Percentiles rank a stretch among this genome's conserved stretches.
phyloP scores from a whole-genome alignment of 305 asterid genomes.

The Fraxinus angustifolia region DNA sequence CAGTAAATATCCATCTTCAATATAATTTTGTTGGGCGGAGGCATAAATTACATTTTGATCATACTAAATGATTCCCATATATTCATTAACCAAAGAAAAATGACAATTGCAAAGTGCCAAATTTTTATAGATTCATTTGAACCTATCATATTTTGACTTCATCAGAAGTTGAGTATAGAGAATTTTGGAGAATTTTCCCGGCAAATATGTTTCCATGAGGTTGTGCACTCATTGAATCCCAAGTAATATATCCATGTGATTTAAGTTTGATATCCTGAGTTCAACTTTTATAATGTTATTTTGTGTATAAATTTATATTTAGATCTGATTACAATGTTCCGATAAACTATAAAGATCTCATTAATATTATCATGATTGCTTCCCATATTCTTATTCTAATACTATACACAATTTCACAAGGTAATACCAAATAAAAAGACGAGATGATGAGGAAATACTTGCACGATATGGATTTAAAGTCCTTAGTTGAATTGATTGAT shows the following conservation, averaged over 20 bases:
- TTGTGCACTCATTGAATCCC: not conserved
- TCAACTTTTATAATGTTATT: slow-evolving; percentile 1
- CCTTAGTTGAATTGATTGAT: slow-evolving; percentile 92
- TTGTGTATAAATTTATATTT: not conserved
- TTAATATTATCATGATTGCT: not conserved
- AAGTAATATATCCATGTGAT: not conserved
- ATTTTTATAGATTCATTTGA: not conserved
- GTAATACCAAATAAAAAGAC: slow-evolving; percentile 4
- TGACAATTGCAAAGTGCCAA: not conserved
- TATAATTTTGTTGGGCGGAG: not conserved
- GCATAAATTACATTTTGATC: not conserved
- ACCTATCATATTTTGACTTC: slow-evolving; percentile 8
- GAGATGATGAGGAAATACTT: slow-evolving; percentile 49
- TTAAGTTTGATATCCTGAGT: not conserved
- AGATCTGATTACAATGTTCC: slow-evolving; percentile 6
- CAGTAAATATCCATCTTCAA: not conserved
- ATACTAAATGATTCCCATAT: not conserved
- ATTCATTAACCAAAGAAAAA: not conserved
- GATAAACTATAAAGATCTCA: not conserved
- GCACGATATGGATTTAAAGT: slow-evolving; percentile 96
- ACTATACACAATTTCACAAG: not conserved
- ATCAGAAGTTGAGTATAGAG: not conserved
- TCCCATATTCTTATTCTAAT: not conserved
- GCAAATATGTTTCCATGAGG: slow-evolving; percentile 10
- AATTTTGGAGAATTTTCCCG: slow-evolving; percentile 1